These are phyloP conservation scores for Coemansia sp. DNA, from an alignment of 192 early-diverging fungal species.

Conservation along the genomic window DNA sequence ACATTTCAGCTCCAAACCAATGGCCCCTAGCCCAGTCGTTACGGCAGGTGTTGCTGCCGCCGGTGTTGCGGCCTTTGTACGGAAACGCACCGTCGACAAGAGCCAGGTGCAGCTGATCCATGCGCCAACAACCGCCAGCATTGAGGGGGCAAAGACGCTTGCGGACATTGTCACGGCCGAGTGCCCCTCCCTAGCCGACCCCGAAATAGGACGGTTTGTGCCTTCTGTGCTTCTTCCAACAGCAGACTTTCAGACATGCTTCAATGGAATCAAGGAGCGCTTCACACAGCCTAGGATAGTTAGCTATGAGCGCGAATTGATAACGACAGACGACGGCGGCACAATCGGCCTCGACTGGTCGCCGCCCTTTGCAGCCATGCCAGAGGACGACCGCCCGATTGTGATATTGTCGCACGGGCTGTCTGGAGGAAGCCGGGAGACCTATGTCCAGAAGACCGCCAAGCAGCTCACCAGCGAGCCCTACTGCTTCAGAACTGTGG, in stretches of 20 bases:
- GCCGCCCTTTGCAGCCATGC: constrained; percentile 57
- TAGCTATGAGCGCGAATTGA: constrained; percentile 55
- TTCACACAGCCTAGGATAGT: constrained; percentile 34
- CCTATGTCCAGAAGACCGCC: constrained; percentile 78
- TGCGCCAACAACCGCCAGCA: constrained; percentile 27
- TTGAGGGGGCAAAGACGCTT: constrained; percentile 24
- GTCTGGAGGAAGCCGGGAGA: constrained; percentile 90
- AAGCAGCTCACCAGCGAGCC: constrained; percentile 59
- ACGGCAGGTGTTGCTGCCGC: constrained; percentile 22
- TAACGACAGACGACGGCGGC: constrained; percentile 79
- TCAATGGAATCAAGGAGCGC: constrained; percentile 52
- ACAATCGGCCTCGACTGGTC: constrained; percentile 87
- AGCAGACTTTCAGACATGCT: constrained; percentile 77
- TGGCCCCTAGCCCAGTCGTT: constrained; percentile 28
- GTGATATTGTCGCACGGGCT: constrained; percentile 86
- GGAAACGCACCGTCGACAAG: constrained; percentile 39
- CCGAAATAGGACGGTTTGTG: constrained; percentile 56
- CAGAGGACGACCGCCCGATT: constrained; percentile 66
- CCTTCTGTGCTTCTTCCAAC: constrained; percentile 73
- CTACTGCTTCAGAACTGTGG: constrained; percentile 72
- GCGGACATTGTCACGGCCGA: constrained; percentile 23
- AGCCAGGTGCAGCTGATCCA: constrained; percentile 43
- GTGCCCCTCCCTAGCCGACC: constrained; percentile 61
- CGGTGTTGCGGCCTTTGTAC: constrained; percentile 19
- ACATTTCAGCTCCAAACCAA: no score